Conservation (phyloP, 768 basidiomycete genomes). For the Cystobasidium onofrii region DNA sequence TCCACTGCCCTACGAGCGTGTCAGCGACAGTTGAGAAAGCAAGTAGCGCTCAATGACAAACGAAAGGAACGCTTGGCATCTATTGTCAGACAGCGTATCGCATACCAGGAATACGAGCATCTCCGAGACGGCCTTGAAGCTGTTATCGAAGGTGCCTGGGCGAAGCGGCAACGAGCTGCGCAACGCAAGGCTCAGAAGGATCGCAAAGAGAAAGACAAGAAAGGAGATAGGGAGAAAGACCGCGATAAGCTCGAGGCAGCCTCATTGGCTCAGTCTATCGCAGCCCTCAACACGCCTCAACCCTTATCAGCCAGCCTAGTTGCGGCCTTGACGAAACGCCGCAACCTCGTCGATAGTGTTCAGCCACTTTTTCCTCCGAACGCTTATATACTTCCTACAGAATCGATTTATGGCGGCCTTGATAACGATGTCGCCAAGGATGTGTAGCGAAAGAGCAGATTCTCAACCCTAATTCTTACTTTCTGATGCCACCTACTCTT, state of each 20-base stretch:
- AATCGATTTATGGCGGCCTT: slow-evolving; percentile 15
- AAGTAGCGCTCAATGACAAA: slow-evolving; percentile 72
- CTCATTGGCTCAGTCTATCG: slow-evolving; percentile 42
- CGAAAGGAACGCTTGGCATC: slow-evolving; percentile 64
- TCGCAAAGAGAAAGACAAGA: slow-evolving; percentile 55
- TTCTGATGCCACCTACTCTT: no score
- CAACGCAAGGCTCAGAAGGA: slow-evolving; percentile 55
- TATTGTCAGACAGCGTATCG: slow-evolving; percentile 76
- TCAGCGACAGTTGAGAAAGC: slow-evolving; percentile 67
- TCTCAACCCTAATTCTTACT: no score
- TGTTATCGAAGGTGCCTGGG: slow-evolving; percentile 64
- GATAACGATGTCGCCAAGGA: neutral
- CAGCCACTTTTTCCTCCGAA: slow-evolving; percentile 68
- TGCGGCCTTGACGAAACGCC: slow-evolving; percentile 65
- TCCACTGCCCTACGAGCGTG: slow-evolving; percentile 80
- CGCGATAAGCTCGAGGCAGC: slow-evolving; percentile 57
- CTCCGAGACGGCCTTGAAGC: slow-evolving; percentile 77
- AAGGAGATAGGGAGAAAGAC: slow-evolving; percentile 44
- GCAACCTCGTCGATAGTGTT: slow-evolving; percentile 68
- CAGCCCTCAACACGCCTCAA: slow-evolving; percentile 5
- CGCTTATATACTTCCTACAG: slow-evolving; percentile 54
- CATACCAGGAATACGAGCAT: slow-evolving; percentile 83
- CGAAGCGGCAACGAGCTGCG: slow-evolving; percentile 62
- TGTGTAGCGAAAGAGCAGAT: neutral
- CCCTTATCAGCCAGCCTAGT: slow-evolving; percentile 59